Evolutionary conservation across 805 yeast species (phyloP).

Genomic region (Diddensiella santjacobensis): DNA sequence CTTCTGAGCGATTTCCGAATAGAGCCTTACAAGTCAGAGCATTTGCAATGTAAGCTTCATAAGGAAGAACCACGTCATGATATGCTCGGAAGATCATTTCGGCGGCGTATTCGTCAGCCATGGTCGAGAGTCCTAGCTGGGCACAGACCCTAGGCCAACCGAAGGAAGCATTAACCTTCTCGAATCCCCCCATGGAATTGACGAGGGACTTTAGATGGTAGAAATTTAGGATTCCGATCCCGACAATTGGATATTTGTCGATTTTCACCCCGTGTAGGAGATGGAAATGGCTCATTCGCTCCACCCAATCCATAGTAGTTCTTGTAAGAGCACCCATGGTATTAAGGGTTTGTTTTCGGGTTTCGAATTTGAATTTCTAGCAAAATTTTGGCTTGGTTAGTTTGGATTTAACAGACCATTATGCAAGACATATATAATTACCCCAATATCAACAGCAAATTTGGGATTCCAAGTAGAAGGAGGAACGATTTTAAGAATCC

Average conservation of each 20-base stretch:
- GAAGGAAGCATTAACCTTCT: constrained; percentile 20
- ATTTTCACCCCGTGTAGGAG: constrained; percentile 20
- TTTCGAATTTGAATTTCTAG: constrained; percentile 30
- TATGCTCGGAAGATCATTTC: constrained; percentile 15
- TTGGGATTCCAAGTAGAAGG: constrained; percentile 47
- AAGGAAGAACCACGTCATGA: constrained; percentile 24
- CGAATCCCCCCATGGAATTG: constrained; percentile 28
- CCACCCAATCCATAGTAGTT: constrained; percentile 32
- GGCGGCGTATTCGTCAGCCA: constrained; percentile 11
- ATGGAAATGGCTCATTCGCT: constrained; percentile 34
- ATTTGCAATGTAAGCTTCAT: constrained; percentile 26
- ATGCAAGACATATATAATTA: not conserved
- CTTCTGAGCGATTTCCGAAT: not conserved
- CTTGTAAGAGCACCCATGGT: constrained; percentile 36
- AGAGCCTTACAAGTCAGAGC: not conserved
- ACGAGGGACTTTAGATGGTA: constrained; percentile 32
- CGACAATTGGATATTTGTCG: constrained; percentile 27
- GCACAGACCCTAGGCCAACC: constrained; percentile 16
- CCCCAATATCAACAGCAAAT: constrained; percentile 33
- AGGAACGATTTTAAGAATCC: constrained; percentile 73
- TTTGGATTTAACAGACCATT: too few species aligned
- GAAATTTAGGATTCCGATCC: constrained; percentile 27
- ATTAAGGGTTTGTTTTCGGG: constrained; percentile 34
- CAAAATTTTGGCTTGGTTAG: too few species aligned
- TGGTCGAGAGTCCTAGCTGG: constrained; percentile 13